A percentile compares a stretch with the other conserved stretches of the same genome.
phyloP scores from a whole-genome alignment of 1,284 basidiomycete species.

The Lignosus rhinocerotis region DNA sequence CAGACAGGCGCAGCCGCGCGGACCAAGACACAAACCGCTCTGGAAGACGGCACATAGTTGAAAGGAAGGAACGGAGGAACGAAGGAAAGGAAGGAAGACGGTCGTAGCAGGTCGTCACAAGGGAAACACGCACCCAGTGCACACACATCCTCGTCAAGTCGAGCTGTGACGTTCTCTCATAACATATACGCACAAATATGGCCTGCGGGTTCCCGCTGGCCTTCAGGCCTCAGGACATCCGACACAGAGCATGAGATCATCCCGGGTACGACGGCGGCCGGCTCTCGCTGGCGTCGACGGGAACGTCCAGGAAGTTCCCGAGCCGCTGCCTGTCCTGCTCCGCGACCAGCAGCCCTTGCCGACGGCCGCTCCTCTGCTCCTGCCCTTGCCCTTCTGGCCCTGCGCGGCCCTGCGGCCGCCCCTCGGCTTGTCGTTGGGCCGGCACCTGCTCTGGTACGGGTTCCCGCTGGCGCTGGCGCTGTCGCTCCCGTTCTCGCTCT shows the following conservation, averaged over 20 bases:
- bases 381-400: not conserved
- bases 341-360: conserved; percentile 3
- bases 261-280: conserved; percentile 14
- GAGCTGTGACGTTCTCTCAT: too few relatives aligned
- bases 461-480: not conserved
- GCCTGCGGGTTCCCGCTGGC: too few relatives aligned
- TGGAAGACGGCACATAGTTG: not conserved
- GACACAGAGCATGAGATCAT: too few relatives aligned
- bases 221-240: too few relatives aligned
- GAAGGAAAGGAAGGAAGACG: not conserved
- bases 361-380: not conserved
- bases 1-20: not conserved
- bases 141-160: too few relatives aligned
- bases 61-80: not conserved
- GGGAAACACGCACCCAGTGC: too few relatives aligned
- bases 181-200: too few relatives aligned
- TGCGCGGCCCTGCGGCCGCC: not conserved
- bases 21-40: too few relatives aligned
- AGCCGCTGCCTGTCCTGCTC: conserved; percentile 14
- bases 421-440: not conserved
- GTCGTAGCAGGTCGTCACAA: not conserved
- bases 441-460: not conserved
- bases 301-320: conserved; percentile 19
- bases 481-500: not conserved
- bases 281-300: conserved; percentile 15